Evolutionary conservation across 768 basidiomycete genomes (phyloP).

Genomic region (Galerina marginata): DNA sequence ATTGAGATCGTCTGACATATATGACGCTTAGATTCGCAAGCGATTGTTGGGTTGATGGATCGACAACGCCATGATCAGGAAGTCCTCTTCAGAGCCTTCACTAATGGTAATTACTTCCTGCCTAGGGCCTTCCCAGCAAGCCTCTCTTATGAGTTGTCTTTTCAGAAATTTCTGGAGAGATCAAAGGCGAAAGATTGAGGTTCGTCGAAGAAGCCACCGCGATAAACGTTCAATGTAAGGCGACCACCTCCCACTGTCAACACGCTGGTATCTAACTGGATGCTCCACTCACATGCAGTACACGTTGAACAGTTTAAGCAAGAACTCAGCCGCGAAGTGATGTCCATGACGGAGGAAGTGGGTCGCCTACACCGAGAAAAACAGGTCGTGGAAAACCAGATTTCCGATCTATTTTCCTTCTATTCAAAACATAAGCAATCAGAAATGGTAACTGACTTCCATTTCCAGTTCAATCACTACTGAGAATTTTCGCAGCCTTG

Average conservation of each 20-base stretch:
- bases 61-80: constrained; percentile 78
- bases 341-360: constrained; percentile 76
- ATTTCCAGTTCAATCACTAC: background rate
- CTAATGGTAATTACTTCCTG: constrained; percentile 52
- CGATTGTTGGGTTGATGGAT: constrained; percentile 65
- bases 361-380: constrained; percentile 68
- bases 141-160: background rate
- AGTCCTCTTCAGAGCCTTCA: constrained; percentile 65
- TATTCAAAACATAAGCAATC: constrained; percentile 66
- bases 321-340: constrained; percentile 75
- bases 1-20: background rate
- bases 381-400: constrained; percentile 69
- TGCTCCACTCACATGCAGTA: constrained; percentile 43
- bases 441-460: constrained; percentile 20
- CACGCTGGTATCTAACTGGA: background rate
- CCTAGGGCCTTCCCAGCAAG: no score
- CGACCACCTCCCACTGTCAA: background rate
- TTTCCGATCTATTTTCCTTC: constrained; percentile 74
- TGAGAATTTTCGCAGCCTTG: constrained; percentile 20
- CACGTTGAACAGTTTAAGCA: constrained; percentile 91
- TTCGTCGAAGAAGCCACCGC: constrained; percentile 92
- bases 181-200: constrained; percentile 81
- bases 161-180: constrained; percentile 80
- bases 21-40: constrained; percentile 54
- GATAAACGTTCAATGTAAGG: constrained; percentile 80